These are phyloP conservation scores for Fusarium xylarioides DNA, from an alignment of 2,329 filamentous ascomycete genomes.

Conservation along the genomic window DNA sequence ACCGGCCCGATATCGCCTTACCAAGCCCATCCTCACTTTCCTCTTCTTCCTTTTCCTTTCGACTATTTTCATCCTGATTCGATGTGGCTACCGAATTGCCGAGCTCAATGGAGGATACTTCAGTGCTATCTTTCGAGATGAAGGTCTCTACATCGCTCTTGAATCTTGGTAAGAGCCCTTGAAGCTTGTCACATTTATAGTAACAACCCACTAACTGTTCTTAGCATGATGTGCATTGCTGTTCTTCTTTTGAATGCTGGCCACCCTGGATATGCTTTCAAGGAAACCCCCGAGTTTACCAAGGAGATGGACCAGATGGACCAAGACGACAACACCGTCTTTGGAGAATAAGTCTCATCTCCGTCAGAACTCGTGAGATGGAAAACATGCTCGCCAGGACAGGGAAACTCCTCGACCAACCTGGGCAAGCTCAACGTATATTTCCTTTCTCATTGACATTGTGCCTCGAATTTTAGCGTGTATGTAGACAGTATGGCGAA, in stretches of 20 bases:
- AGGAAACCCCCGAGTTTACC: background rate
- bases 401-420: background rate
- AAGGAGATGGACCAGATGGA: conserved; percentile 10
- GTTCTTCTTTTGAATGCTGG: conserved; percentile 36
- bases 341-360: background rate
- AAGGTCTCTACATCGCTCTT: conserved; percentile 39
- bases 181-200: background rate
- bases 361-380: background rate
- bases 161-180: conserved; percentile 34
- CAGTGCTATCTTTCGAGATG: conserved; percentile 38
- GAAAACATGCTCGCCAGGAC: background rate
- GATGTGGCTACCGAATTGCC: conserved; percentile 66
- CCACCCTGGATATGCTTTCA: conserved; percentile 34
- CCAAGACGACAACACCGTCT: background rate
- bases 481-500: conserved; percentile 4
- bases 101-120: conserved; percentile 66
- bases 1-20: conserved; percentile 41
- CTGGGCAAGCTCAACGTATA: too few species aligned
- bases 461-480: background rate
- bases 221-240: conserved; percentile 37
- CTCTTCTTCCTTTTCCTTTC: conserved; percentile 58
- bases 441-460: background rate
- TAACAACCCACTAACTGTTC: conserved; percentile 4
- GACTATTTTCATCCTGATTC: conserved; percentile 64
- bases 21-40: conserved; percentile 57